A percentile compares a stretch with the other conserved stretches of the same genome.
Conservation (phyloP, 2,329 filamentous ascomycete genomes). For the Tolypocladium sp. region DNA sequence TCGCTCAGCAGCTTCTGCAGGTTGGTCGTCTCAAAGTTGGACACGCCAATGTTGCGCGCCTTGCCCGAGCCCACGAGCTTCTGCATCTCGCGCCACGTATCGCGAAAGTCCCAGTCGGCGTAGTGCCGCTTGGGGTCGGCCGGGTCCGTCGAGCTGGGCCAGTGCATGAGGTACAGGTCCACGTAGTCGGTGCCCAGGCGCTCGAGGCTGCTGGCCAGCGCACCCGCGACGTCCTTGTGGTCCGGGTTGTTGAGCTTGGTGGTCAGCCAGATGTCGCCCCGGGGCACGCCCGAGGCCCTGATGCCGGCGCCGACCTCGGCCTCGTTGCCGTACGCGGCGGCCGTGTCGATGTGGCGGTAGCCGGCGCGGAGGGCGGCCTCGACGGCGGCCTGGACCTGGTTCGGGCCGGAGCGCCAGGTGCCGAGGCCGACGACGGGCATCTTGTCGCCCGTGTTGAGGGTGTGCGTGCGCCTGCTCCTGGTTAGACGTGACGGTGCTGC, state of each 20-base stretch:
- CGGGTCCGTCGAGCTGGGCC: constrained; percentile 57
- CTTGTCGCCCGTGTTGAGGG: constrained; percentile 66
- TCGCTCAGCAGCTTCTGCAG: constrained; percentile 67
- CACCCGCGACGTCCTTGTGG: constrained; percentile 60
- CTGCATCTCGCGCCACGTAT: constrained; percentile 72
- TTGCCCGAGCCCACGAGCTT: constrained; percentile 60
- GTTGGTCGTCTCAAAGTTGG: constrained; percentile 77
- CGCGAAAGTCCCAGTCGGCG: constrained; percentile 71
- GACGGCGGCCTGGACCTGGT: constrained; percentile 63
- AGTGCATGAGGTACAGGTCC: constrained; percentile 65
- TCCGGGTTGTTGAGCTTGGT: constrained; percentile 78
- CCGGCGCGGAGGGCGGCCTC: constrained; percentile 57
- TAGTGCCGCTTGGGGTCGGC: constrained; percentile 57
- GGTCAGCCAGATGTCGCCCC: constrained; percentile 60
- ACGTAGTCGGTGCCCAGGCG: constrained; percentile 56
- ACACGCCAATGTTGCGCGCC: constrained; percentile 74
- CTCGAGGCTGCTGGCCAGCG: constrained; percentile 49
- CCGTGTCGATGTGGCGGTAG: constrained; percentile 71
- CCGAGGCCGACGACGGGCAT: constrained; percentile 71
- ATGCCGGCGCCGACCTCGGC: constrained; percentile 58
- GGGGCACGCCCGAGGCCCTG: constrained; percentile 53
- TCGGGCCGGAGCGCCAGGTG: constrained; percentile 67
- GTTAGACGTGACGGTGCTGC: background rate
- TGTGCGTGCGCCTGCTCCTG: constrained; percentile 38
- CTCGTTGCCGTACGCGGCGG: constrained; percentile 72